Base-by-base conservation (phyloP, 1,284 basidiomycete species). In the Marasmius sp. region DNA sequence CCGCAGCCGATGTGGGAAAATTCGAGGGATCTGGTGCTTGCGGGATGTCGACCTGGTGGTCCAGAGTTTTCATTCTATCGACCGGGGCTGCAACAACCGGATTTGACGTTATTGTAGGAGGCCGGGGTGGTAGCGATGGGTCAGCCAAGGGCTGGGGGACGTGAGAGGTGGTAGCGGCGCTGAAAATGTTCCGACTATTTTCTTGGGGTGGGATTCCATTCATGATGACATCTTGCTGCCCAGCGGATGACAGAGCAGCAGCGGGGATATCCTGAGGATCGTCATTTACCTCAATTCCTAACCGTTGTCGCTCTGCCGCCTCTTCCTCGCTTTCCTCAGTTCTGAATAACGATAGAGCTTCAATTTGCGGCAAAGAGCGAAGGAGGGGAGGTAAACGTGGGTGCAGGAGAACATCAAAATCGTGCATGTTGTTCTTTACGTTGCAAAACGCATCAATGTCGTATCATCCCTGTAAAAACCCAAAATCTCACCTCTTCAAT, bases 321-420 rank as follows among this genome's bases (percentile, higher is more conserved):
- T 92, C 90, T 67, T 90, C 89, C 33, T 79, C 73, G 38, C 83
- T 79, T 69, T 89, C 88, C 66, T 91, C 88, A 7, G 76, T 72
- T 39, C 79, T 80, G 65, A 84, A 86, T 22, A 92, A 76, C 10
- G 85, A 81, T 12, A 92, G 68, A 3, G 79, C 73, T 65, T 90
- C 88, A 16, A 88, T 70, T 52, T 83, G 79, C n/a, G 89, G 88
- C 61, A 91, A 76, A 2, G 83, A 82, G 53, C 90, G 83, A 48
- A 93, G 78, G 12, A 92, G 75, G 1, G 92, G 89, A 1, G 92
- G 88, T 14, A 92, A 79, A 10, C 92, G 86, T 41, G 92, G 89
- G 62, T 94, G 88, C 14, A 94, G 72, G 16, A 92, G 76, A 12
- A 88, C 76, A 61, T 92, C 89, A 56, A 89, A 66, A 57, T 81